Evolutionary conservation across 371 early-diverging fungal species (phyloP).

Genomic region (Massospora cicadina): DNA sequence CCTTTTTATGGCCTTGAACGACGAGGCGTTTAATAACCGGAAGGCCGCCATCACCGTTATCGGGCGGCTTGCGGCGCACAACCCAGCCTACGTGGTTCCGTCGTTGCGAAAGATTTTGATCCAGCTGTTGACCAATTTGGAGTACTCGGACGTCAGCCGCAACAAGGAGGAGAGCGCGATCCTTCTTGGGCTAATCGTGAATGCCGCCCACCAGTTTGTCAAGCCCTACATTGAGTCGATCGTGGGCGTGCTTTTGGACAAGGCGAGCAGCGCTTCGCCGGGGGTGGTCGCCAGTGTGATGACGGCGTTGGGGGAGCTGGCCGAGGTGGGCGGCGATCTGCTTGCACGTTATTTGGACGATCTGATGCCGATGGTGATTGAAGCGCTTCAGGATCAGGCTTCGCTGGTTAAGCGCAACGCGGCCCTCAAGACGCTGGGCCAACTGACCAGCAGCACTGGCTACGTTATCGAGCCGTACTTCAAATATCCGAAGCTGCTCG

Average conservation of each 20-base stretch:
- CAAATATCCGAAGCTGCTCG: conserved; percentile 71
- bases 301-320: conserved; percentile 75
- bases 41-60: conserved; percentile 70
- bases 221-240: conserved; percentile 86
- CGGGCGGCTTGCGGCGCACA: conserved; percentile 67
- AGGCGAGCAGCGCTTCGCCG: conserved; percentile 59
- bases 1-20: conserved; percentile 78
- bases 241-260: conserved; percentile 63
- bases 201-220: conserved; percentile 61
- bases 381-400: conserved; percentile 79
- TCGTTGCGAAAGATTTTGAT: conserved; percentile 71
- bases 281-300: conserved; percentile 70
- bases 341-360: conserved; percentile 62
- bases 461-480: conserved; percentile 82
- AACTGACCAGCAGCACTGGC: conserved; percentile 68
- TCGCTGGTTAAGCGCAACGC: conserved; percentile 71
- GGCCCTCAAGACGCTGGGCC: conserved; percentile 70
- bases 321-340: conserved; percentile 70
- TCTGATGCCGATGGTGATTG: conserved; percentile 72
- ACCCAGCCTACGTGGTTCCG: conserved; percentile 89
- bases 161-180: conserved; percentile 83
- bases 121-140: conserved; percentile 79
- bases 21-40: conserved; percentile 80
- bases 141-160: conserved; percentile 59
- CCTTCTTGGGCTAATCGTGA: conserved; percentile 53